A percentile compares a stretch with the other conserved stretches of the same genome.
phyloP scores from a whole-genome alignment of 202 grass and related monocot genomes.

The Eragrostis tef region DNA sequence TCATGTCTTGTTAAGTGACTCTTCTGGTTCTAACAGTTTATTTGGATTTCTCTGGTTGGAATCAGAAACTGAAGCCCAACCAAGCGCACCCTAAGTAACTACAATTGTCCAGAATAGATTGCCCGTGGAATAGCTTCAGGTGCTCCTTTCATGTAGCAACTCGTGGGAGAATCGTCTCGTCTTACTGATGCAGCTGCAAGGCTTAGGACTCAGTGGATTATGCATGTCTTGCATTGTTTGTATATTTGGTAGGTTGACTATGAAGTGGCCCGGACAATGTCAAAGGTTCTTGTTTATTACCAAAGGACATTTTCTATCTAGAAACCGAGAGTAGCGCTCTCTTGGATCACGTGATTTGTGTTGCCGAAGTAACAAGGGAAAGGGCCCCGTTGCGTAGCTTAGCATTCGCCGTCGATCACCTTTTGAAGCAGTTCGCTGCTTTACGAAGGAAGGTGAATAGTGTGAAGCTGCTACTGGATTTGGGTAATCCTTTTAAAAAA shows the following conservation, averaged over 20 bases:
- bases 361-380: neutral
- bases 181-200: neutral
- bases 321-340: neutral
- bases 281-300: neutral
- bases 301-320: neutral
- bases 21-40: neutral
- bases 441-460: neutral
- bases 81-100: too few relatives aligned
- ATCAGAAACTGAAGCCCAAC: too few relatives aligned
- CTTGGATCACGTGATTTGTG: neutral
- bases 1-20: constrained; percentile 1
- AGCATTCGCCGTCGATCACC: neutral
- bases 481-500: neutral
- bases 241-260: neutral
- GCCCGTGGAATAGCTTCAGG: neutral
- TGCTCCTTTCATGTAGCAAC: neutral
- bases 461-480: neutral
- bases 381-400: neutral
- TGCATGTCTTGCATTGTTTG: neutral
- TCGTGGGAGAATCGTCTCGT: neutral
- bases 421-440: neutral
- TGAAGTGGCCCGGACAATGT: neutral
- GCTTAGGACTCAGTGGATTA: neutral
- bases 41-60: too few relatives aligned
- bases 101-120: neutral